These are phyloP conservation scores for Medicago lupulina DNA, from an alignment of 306 rosid genomes.

Conservation along the genomic window DNA sequence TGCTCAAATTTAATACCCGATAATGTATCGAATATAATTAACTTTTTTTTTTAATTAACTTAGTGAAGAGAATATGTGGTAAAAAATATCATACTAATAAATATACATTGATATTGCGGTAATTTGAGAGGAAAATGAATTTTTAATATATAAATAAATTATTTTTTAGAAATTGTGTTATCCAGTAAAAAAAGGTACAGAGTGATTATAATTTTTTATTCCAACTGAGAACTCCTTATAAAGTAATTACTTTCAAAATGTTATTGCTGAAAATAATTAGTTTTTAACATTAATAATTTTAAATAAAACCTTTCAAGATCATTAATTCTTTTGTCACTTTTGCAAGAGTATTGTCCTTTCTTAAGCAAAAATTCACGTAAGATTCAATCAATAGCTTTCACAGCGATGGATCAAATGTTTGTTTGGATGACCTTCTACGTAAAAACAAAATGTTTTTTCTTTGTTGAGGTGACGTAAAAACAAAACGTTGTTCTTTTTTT, in stretches of 20 bases:
- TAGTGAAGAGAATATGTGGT: no score
- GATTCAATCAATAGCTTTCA: not conserved
- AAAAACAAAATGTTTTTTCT: not conserved
- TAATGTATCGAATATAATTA: no score
- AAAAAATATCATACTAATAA: no score
- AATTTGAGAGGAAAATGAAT: no score
- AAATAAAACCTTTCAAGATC: not conserved
- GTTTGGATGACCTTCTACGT: not conserved
- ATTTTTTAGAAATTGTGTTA: not conserved
- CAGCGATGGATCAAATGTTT: not conserved
- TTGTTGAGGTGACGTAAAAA: not conserved
- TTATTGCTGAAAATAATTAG: not conserved
- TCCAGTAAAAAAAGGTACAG: not conserved
- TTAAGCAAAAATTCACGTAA: not conserved
- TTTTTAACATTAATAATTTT: not conserved
- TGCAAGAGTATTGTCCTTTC: not conserved
- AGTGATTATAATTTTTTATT: not conserved
- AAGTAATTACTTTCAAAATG: not conserved
- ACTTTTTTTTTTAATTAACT: no score
- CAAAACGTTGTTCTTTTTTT: not conserved
- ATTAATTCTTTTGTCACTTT: not conserved
- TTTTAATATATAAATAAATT: not conserved
- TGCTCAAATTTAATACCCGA: no score
- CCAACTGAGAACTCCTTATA: not conserved
- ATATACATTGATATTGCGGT: no score